Percentiles rank a stretch among this genome's conserved stretches.
These are phyloP conservation scores for Cryptomeria japonica DNA, from an alignment of 75 land plant species.

Conservation along the genomic window DNA sequence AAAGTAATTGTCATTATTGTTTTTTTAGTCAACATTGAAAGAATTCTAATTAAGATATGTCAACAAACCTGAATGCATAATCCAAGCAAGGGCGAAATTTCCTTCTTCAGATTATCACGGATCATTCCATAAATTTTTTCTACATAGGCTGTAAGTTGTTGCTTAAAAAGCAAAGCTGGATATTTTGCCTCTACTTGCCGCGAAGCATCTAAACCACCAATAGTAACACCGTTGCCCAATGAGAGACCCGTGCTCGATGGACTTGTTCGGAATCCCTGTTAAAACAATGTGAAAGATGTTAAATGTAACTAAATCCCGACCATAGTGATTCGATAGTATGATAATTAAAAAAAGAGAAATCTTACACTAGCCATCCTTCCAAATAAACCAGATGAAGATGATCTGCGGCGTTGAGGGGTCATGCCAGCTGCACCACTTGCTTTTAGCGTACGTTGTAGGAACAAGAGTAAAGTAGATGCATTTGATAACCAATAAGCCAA, in stretches of 20 bases:
- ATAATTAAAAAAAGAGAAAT: background rate
- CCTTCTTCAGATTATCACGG: slow-evolving; percentile 93
- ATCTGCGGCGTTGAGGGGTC: slow-evolving; percentile 76
- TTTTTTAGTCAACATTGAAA: background rate
- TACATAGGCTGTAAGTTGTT: slow-evolving; percentile 93
- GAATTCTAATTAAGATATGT: background rate
- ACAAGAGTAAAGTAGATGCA: slow-evolving; percentile 67
- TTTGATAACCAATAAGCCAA: slow-evolving; percentile 77
- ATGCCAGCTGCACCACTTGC: slow-evolving; percentile 78
- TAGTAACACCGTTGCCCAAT: slow-evolving; percentile 68
- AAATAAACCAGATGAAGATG: slow-evolving; percentile 67
- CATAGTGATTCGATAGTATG: background rate
- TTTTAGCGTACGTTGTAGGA: slow-evolving; percentile 71
- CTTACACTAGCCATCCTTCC: slow-evolving; percentile 85
- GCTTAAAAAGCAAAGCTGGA: slow-evolving; percentile 94
- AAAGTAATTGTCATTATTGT: background rate
- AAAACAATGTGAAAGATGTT: background rate
- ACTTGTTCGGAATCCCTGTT: slow-evolving; percentile 78
- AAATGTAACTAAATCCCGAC: background rate
- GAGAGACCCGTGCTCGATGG: slow-evolving; percentile 71
- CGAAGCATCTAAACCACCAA: slow-evolving; percentile 67
- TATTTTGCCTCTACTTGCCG: slow-evolving; percentile 94
- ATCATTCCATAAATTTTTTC: slow-evolving; percentile 96
- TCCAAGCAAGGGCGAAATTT: slow-evolving; percentile 84
- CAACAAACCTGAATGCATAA: slow-evolving; percentile 83